Evolutionary conservation across 2,329 filamentous ascomycete genomes (phyloP), one percentile per base, ranked within the genome.

Genomic region (Aspergillus glaucus): DNA sequence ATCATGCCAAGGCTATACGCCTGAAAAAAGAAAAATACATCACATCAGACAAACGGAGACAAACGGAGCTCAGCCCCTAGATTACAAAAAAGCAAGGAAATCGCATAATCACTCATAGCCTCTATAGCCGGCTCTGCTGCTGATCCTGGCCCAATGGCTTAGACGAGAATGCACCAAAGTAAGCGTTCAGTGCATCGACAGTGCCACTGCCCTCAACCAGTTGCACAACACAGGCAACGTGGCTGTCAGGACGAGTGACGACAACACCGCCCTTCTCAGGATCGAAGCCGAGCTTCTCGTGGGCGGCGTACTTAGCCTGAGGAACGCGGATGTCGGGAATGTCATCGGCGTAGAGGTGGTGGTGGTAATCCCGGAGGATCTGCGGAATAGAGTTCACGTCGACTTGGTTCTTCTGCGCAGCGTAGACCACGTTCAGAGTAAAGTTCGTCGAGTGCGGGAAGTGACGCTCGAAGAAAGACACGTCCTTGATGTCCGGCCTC

Each of bases 281-380:
- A 55, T 86, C 79, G 22, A 95, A 67, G 0, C 91, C 91, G 77
- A 95, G 86, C 77, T 95, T 95, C 39, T 85, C 84, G 68, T 96
- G 91, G 4, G 88, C 88, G 2, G 87, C 78, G 4, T 85, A 88
- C 57, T 76, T 77, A 1, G 87, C 85, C 17, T 85, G 75, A 0
- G 86, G 83, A 1, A 88, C 84, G 6, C 81, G 76, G 40, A 79
- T 75, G 63, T 93, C 87, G 73, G 81, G 84, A 43, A 86, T 77
- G 67, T 95, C 89, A 60, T 95, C 91, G 1, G 89, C 87, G 61
- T 95, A 95, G 32, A 95, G 76, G 60, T 93, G 86, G 59, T 90
- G 85, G 44, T 83, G 77, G 67, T 95, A 95, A 47, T 87, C 78
- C 4, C 80, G 82, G 49, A 96, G 76, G 2, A 87, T 62, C 17